Percentiles rank a stretch among this genome's conserved stretches.
Evolutionary conservation across 768 basidiomycete genomes (phyloP).

Genomic region (Naganishia vaughanmartiniae): DNA sequence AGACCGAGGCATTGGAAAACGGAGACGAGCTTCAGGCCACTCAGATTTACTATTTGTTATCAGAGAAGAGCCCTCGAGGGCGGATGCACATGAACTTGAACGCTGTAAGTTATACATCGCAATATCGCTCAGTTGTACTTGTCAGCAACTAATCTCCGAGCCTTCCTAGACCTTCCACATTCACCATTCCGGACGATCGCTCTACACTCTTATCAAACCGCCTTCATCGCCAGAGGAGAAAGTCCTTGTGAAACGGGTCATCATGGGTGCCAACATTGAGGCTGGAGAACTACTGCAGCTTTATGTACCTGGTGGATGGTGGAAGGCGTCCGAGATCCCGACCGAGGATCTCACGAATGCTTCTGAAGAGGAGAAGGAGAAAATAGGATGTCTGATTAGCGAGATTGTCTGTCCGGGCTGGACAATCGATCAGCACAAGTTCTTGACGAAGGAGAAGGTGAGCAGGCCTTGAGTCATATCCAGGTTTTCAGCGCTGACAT

Average conservation of each 20-base stretch:
- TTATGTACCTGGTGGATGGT: slow-evolving; percentile 53
- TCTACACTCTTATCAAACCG: slow-evolving; percentile 57
- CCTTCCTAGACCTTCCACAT: slow-evolving; percentile 58
- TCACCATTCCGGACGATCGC: slow-evolving; percentile 58
- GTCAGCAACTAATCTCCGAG: neutral
- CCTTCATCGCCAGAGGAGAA: slow-evolving; percentile 39
- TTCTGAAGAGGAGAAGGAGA: slow-evolving; percentile 33
- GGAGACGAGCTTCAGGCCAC: slow-evolving; percentile 38
- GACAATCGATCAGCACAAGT: slow-evolving; percentile 44
- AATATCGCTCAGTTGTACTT: neutral
- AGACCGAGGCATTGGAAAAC: slow-evolving; percentile 38
- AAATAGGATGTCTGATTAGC: slow-evolving; percentile 59
- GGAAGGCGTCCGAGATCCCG: slow-evolving; percentile 51
- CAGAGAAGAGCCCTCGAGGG: slow-evolving; percentile 36
- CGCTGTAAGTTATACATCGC: slow-evolving; percentile 28
- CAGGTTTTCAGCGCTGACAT: neutral
- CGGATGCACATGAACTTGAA: slow-evolving; percentile 46
- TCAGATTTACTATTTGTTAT: slow-evolving; percentile 43
- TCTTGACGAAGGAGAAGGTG: slow-evolving; percentile 43
- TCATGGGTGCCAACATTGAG: slow-evolving; percentile 56
- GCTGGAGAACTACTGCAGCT: slow-evolving; percentile 58
- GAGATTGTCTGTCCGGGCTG: slow-evolving; percentile 62
- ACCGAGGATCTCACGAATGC: slow-evolving; percentile 42
- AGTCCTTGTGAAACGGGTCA: slow-evolving; percentile 53
- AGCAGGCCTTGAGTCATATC: neutral